Evolutionary conservation across 768 basidiomycete species (phyloP), one percentile per base, ranked within the genome.

Genomic region (Panellus pusillus): DNA sequence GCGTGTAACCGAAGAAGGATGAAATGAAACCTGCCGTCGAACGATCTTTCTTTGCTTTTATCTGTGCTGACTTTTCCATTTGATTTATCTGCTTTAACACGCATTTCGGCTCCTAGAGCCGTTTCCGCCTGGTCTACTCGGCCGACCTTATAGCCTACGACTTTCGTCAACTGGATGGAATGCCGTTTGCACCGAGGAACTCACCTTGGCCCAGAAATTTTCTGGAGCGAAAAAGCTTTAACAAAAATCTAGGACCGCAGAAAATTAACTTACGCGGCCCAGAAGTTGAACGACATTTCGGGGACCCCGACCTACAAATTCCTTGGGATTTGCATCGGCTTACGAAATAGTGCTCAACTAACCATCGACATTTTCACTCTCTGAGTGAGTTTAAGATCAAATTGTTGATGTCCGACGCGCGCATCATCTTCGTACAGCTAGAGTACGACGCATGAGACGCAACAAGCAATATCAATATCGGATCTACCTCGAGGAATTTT

Each of bases 321-420:
- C 24, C 36, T 36, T 44, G 8, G 52, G 15, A 47, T 37, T n/a
- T n/a, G 0, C 24, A 24, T 24, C 6, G 12, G 19, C 11, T 39
- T 28, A 35, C 39, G 40, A 38, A 27, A 18, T 27, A 28, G 35
- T 13, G 3, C 32, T 11, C 35, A 8, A 61, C 78, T 37, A 37
- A 91, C 96, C 96, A 99, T 99, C 56, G 87, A 93, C 97, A 99
- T 99, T 71, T 98, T 98, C 42, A 98, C 97, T 56, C 97, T 76
- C 50, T 87, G 79, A 0, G 91, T 93, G 32, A 93, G 77, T 65
- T 99, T 98, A 52, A 99, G 74, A 63, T 98, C 97, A 66, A 99
- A 99, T 50, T 95, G 86, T 63, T 86, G 87, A 68, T 98, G 93
- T 1, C 97, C 97, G 46, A 93, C 81, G 12, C 88, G 79, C 1